Evolutionary conservation across 306 rosid genomes (phyloP).

Genomic region (Echinosophora koreensis): DNA sequence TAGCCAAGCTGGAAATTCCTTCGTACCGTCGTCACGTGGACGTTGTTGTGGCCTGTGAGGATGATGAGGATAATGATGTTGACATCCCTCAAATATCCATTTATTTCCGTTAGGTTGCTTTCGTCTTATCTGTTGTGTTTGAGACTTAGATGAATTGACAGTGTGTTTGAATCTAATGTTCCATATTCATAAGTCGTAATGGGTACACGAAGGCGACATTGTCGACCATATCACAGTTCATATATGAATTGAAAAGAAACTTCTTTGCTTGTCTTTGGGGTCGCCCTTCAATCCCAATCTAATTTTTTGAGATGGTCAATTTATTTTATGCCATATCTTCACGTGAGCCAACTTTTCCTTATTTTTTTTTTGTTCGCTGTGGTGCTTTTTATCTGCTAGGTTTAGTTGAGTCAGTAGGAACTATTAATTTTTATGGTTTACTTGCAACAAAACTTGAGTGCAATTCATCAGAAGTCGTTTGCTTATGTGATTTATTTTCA

Average conservation of each 20-base stretch:
- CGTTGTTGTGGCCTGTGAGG: conserved; percentile 91
- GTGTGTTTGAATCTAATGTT: conserved; percentile 21
- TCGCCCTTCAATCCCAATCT: too few relatives aligned
- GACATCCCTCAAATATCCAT: conserved; percentile 83
- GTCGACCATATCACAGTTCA: conserved; percentile 24
- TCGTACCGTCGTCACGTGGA: conserved; percentile 80
- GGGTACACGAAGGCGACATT: conserved; percentile 10
- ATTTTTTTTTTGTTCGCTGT: background rate
- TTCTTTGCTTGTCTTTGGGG: background rate
- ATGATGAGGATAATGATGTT: conserved; percentile 78
- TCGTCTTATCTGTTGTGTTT: conserved; percentile 36
- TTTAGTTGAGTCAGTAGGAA: background rate
- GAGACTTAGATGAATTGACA: conserved; percentile 42
- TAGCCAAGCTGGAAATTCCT: conserved; percentile 80
- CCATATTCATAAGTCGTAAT: conserved; percentile 13
- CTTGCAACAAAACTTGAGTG: too few relatives aligned
- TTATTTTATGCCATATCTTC: background rate
- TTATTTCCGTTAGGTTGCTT: conserved; percentile 70
- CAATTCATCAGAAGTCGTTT: background rate
- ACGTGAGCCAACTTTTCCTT: background rate
- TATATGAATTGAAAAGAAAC: conserved; percentile 39
- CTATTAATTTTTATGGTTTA: too few relatives aligned
- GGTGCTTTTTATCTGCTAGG: background rate
- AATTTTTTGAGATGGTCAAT: background rate
- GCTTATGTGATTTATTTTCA: background rate